Base-by-base conservation (phyloP, 2,329 filamentous ascomycete genomes). In the Macrophomina pseudophaseolina region DNA sequence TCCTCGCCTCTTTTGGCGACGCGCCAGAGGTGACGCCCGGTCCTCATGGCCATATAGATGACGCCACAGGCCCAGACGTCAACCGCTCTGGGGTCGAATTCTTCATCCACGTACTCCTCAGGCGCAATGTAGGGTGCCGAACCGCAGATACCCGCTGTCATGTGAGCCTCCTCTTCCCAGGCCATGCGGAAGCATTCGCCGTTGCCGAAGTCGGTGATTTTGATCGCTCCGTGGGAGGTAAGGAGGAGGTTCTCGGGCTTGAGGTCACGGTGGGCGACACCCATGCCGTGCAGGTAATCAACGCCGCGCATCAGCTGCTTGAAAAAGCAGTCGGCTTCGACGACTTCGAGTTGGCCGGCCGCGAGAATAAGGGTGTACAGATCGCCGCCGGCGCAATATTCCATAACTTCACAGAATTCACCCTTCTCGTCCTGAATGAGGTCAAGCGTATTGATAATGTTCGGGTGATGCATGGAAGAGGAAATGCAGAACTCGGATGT, bases 1-100 rank as follows among this genome's bases (percentile, higher is more conserved):
- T 99, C 95, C 71, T 98, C 94, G 65, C 97, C 94, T 80, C 93
- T 96, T 80, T 94, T 94, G 6, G 95, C 95, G n/a, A 97, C 88
- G 65, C 94, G 91, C 95, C 95, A 99, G 8, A 99, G 84, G 79
- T 99, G 95, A 64, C 95, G 87, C 5, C 95, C 95, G 1, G 94
- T 98, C 67, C 95, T 87, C 95, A 99, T 99, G 14, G 95, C 95
- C 95, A 99, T 99, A 82, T 99, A 99, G 68, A 99, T 99, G 62
- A 99, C 95, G 76, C 95, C 95, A 68, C 93, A 97, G 30, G 95
- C 95, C 95, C 95, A 99, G 14, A 98, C 91, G 74, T 99, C 95
- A 58, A 99, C 94, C n/a, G 95, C 94, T 67, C 95, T 88, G 35
- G 95, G 95, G 75, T 99, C 95, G 71, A 99, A 99, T 77, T 99